phyloP scores from a whole-genome alignment of 176 grass and related monocot species.

The Zea luxurians region DNA sequence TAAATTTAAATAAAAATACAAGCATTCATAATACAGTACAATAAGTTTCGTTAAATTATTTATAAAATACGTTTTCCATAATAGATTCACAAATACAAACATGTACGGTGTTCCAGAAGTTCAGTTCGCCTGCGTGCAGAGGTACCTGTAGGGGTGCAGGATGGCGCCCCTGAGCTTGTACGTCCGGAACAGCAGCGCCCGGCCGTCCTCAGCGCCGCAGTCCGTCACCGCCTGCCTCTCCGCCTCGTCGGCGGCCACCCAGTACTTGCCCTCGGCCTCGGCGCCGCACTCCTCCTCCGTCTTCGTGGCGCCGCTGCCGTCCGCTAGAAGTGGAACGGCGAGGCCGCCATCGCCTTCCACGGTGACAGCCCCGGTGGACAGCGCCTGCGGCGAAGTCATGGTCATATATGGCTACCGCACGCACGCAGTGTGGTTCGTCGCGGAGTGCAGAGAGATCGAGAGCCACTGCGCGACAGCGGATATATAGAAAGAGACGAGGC shows the following conservation, averaged over 20 bases:
- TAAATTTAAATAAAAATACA: too few relatives aligned
- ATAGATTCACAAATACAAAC: too few relatives aligned
- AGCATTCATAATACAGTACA: too few relatives aligned
- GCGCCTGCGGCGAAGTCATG: constrained; percentile 26
- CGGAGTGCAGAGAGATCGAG: too few relatives aligned
- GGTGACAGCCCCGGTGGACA: background rate
- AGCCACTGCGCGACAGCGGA: too few relatives aligned
- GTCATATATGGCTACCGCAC: too few relatives aligned
- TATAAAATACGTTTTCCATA: too few relatives aligned
- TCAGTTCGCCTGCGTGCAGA: background rate
- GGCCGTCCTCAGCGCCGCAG: constrained; percentile 40
- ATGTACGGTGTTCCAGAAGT: background rate
- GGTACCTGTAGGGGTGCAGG: constrained; percentile 48
- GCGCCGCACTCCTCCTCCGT: background rate
- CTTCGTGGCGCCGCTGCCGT: background rate
- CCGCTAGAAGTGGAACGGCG: constrained; percentile 28
- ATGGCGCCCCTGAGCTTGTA: constrained; percentile 44
- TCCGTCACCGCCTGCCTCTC: constrained; percentile 1
- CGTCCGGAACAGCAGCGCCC: constrained; percentile 38
- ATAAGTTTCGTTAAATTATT: too few relatives aligned
- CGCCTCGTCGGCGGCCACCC: constrained; percentile 39
- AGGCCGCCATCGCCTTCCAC: background rate
- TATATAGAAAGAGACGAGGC: too few relatives aligned
- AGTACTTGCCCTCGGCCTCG: constrained; percentile 25
- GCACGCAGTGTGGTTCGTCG: too few relatives aligned